Conservation (phyloP, 2,329 filamentous ascomycete genomes). For the Penicillium paneum region DNA sequence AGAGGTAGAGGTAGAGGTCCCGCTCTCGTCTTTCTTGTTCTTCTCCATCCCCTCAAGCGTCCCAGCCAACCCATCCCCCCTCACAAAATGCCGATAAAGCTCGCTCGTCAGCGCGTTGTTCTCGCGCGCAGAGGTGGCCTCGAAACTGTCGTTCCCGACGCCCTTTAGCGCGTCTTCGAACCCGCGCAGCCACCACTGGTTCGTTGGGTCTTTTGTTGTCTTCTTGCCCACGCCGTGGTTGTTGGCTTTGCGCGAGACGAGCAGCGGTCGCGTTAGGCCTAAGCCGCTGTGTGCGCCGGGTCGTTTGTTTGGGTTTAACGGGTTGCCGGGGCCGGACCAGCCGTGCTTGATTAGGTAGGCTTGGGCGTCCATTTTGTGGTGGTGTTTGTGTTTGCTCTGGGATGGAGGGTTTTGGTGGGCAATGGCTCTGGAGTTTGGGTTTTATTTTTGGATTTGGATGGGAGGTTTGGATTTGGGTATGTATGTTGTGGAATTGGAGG, state of each 20-base stretch:
- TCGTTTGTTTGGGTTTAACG: conserved; percentile 66
- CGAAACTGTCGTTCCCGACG: conserved; percentile 59
- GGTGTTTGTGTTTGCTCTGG: neutral
- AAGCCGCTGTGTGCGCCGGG: conserved; percentile 58
- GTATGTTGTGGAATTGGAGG: neutral
- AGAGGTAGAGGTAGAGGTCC: conserved; percentile 8
- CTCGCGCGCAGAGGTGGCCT: conserved; percentile 54
- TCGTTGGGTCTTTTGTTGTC: conserved; percentile 58
- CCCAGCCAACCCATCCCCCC: conserved; percentile 71
- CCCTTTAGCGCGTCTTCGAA: conserved; percentile 88
- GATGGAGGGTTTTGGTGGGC: neutral
- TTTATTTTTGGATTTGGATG: neutral
- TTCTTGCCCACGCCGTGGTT: conserved; percentile 79
- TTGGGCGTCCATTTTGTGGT: conserved; percentile 69
- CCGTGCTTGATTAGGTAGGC: conserved; percentile 80
- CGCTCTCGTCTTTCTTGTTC: conserved; percentile 9
- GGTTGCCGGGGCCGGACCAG: conserved; percentile 86
- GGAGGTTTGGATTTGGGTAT: neutral
- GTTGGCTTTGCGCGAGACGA: conserved; percentile 78
- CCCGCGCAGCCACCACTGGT: conserved; percentile 96
- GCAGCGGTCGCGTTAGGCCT: conserved; percentile 77
- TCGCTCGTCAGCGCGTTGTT: conserved; percentile 46
- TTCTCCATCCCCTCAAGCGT: conserved; percentile 48
- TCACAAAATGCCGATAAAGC: conserved; percentile 82
- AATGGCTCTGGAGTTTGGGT: neutral